Conservation (phyloP, 2,329 filamentous ascomycete genomes). For the Stenocarpella maydis region DNA sequence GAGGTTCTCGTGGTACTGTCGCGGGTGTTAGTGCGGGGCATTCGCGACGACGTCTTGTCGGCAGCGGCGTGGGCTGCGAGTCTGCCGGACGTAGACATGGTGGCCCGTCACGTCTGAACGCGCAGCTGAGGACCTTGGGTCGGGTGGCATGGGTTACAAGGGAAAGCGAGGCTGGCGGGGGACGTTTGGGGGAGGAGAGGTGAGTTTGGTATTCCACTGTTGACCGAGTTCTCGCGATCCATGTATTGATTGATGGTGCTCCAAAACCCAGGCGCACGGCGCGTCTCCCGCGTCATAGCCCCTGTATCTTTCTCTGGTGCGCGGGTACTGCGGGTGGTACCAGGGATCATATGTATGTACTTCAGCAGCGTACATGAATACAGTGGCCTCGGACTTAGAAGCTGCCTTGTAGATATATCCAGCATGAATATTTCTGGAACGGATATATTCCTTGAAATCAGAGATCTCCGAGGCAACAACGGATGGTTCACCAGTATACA, state of each 20-base stretch:
- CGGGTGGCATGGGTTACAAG: slow-evolving; percentile 22
- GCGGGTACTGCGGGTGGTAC: not conserved
- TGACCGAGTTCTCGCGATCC: slow-evolving; percentile 29
- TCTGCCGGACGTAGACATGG: slow-evolving; percentile 41
- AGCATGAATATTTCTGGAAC: no score
- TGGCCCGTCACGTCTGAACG: slow-evolving; percentile 40
- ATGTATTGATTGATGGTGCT: not conserved
- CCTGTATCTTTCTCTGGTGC: not conserved
- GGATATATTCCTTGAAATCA: no score
- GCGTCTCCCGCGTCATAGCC: slow-evolving; percentile 28
- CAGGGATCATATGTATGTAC: not conserved
- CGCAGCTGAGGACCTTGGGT: slow-evolving; percentile 20
- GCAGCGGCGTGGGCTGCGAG: slow-evolving; percentile 33
- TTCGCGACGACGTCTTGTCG: slow-evolving; percentile 32
- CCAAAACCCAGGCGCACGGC: slow-evolving; percentile 9
- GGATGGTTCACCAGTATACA: no score
- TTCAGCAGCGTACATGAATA: not conserved
- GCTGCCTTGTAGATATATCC: no score
- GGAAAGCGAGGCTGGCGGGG: not conserved
- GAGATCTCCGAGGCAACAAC: no score
- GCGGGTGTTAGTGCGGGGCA: slow-evolving; percentile 41
- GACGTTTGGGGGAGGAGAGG: not conserved
- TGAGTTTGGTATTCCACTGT: slow-evolving; percentile 7
- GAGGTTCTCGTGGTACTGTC: slow-evolving; percentile 46
- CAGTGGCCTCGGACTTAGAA: no score